Percentiles rank a stretch among this genome's conserved stretches.
These are phyloP conservation scores for Chaetomium strumarium DNA, from an alignment of 2,329 filamentous ascomycete genomes.

Conservation along the genomic window DNA sequence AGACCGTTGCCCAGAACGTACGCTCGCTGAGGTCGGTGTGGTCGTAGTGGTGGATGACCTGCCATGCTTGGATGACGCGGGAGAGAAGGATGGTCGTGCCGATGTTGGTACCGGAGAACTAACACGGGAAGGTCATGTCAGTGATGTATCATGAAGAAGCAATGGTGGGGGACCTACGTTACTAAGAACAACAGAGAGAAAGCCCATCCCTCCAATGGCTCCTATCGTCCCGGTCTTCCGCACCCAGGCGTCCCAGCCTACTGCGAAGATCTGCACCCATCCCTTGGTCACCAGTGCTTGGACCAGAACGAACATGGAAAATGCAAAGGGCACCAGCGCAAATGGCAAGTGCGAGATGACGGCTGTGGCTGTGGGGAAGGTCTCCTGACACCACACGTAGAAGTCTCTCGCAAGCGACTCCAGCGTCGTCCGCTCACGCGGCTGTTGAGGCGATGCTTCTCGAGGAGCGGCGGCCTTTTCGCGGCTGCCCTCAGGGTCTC, in stretches of 20 bases:
- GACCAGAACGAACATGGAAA: slow-evolving; percentile 70
- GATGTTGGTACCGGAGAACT: slow-evolving; percentile 75
- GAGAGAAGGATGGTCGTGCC: slow-evolving; percentile 69
- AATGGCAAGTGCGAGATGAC: slow-evolving; percentile 62
- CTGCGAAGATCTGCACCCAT: slow-evolving; percentile 67
- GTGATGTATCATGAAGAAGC: neutral
- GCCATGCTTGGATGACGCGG: slow-evolving; percentile 64
- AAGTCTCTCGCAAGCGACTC: slow-evolving; percentile 40
- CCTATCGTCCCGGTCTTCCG: slow-evolving; percentile 62
- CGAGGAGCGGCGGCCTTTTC: slow-evolving; percentile 1
- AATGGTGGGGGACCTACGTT: slow-evolving; percentile 49
- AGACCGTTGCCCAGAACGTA: slow-evolving; percentile 68
- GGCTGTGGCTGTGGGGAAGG: slow-evolving; percentile 62
- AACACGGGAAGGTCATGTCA: neutral
- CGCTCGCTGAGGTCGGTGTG: slow-evolving; percentile 51
- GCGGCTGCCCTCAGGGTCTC: slow-evolving; percentile 7
- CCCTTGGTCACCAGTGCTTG: slow-evolving; percentile 68
- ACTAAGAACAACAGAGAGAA: slow-evolving; percentile 63
- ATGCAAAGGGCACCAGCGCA: slow-evolving; percentile 63
- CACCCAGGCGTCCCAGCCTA: slow-evolving; percentile 71
- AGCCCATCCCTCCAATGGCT: slow-evolving; percentile 65
- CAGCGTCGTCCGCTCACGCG: slow-evolving; percentile 40
- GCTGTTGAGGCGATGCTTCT: neutral
- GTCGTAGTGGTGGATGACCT: slow-evolving; percentile 47
- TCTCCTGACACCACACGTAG: slow-evolving; percentile 59